Conservation (phyloP, 176 grass and related monocot species). For the Aegilops longissima region DNA sequence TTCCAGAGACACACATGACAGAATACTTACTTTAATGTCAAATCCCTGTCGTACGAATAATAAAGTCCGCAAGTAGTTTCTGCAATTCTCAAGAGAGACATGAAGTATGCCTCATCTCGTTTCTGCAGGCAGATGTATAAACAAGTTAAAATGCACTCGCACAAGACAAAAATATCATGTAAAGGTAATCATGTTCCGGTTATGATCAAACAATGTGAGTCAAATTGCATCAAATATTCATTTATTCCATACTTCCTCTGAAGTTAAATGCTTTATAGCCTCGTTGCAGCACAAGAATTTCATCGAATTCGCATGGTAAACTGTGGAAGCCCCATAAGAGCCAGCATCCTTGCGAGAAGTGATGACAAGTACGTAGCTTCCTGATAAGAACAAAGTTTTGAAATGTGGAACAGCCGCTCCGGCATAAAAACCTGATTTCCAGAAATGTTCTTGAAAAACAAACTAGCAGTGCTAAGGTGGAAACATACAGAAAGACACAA, state of each 20-base stretch:
- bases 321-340: constrained; percentile 60
- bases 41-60: constrained; percentile 86
- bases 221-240: constrained; percentile 21
- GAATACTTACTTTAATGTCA: constrained; percentile 83
- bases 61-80: constrained; percentile 85
- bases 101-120: constrained; percentile 94
- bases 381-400: constrained; percentile 52
- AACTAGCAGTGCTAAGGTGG: background rate
- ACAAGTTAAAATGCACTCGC: constrained; percentile 7
- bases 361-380: constrained; percentile 84
- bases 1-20: constrained; percentile 11
- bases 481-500: constrained; percentile 1
- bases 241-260: constrained; percentile 71
- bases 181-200: background rate
- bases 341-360: constrained; percentile 79
- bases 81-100: constrained; percentile 85
- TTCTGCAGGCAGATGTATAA: constrained; percentile 57
- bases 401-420: constrained; percentile 8
- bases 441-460: constrained; percentile 5
- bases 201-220: constrained; percentile 25
- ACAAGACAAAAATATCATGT: constrained; percentile 24
- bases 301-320: constrained; percentile 75
- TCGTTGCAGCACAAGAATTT: constrained; percentile 88
- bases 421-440: constrained; percentile 1
- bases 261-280: constrained; percentile 81